Base-by-base conservation (phyloP, 352 stramenopile genomes). In the Phytophthora foliorum region DNA sequence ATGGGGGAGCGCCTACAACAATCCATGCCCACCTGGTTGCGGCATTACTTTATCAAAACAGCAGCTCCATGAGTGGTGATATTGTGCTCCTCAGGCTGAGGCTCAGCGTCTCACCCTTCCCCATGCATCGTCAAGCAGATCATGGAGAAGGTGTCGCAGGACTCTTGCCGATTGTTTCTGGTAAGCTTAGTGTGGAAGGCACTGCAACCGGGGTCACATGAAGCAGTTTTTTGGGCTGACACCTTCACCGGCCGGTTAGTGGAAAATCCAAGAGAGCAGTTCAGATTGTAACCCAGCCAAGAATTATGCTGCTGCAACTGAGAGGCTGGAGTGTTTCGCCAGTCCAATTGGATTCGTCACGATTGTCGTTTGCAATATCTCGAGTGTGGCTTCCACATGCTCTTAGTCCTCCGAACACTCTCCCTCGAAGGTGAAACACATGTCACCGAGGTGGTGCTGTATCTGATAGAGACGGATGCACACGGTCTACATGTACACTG, bases 391-490 rank as follows among this genome's bases (percentile, higher is more conserved):
- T 31, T 57, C 48, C 57, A 50, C 36, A 21, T 67, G 58, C 58
- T 67, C 58, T 54, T 38, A 14, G 38, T 39, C 27, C 6, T 31
- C 32, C 16, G 48, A 46, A 32, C 38, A 39, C 57, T 68, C 58
- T 69, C 44, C 59, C 48, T 49, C 52, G 14, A 46, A 38, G 8
- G 38, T 51, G 36, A 69, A 73, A 59, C 65, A 73, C 65, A 55
- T 73, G 65, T 39, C 58, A 22, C 2, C 25, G 36, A 49, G 14
- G 24, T 49, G 22, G 53, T 53, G 53, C 31, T 45, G 55, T 57
- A 59, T 72, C 50, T 63, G 42, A 63, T 51, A 65, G 61, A 62
- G 34, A 50, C 17, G 19, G 58, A 24, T n/a, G 31, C 44, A 57
- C 38, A 51, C 29, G 3, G n/a, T 51, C 8, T 17, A 34, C 31